Conservation (phyloP, 164 flowering plant species). For the Vitis labrusca region DNA sequence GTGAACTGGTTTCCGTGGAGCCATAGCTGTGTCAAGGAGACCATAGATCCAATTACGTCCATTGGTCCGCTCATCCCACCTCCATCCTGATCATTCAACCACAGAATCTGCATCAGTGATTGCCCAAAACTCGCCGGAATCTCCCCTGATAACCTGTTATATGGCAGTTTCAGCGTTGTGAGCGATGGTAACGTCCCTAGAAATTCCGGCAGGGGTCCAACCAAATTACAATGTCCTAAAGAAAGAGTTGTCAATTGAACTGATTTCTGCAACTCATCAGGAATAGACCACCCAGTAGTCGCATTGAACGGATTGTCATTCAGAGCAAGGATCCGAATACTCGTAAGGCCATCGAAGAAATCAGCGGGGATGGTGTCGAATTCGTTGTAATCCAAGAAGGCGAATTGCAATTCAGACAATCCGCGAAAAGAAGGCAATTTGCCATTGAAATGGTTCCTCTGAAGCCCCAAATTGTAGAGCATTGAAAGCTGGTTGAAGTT, state of each 20-base stretch:
- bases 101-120: constrained; percentile 49
- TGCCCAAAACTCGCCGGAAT: constrained; percentile 59
- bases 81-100: constrained; percentile 69
- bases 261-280: constrained; percentile 43
- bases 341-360: constrained; percentile 60
- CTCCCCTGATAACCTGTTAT: constrained; percentile 49
- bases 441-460: constrained; percentile 62
- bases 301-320: constrained; percentile 65
- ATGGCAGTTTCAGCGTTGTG: constrained; percentile 40
- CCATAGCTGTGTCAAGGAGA: constrained; percentile 50
- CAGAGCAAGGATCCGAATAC: constrained; percentile 57
- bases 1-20: constrained; percentile 78
- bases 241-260: constrained; percentile 59
- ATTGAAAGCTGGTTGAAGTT: constrained; percentile 59
- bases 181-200: constrained; percentile 56
- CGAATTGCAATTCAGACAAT: constrained; percentile 51
- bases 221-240: constrained; percentile 39
- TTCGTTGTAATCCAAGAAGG: constrained; percentile 60
- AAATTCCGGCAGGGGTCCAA: constrained; percentile 64
- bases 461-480: constrained; percentile 68
- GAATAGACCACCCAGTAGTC: constrained; percentile 67
- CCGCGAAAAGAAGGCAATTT: constrained; percentile 71
- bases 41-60: constrained; percentile 55
- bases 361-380: constrained; percentile 74
- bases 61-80: constrained; percentile 61